Conservation (phyloP, 2,329 filamentous ascomycete species). For the Teratosphaeria destructans region DNA sequence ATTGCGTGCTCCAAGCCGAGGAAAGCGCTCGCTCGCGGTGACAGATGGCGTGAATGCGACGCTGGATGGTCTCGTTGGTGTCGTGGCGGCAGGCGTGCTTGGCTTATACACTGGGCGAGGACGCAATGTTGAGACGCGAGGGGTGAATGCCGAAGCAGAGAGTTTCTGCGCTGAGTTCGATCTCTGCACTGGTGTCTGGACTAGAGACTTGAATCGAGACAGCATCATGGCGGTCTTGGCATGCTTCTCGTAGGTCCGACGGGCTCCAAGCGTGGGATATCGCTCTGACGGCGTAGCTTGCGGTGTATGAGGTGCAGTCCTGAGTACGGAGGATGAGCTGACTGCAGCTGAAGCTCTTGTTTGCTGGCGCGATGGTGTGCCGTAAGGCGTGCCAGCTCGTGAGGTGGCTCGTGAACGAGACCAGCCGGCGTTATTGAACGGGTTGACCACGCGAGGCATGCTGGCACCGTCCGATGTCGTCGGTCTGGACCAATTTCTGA, state of each 20-base stretch:
- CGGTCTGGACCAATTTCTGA: conserved; percentile 11
- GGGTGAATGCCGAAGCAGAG: not conserved
- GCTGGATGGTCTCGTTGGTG: not conserved
- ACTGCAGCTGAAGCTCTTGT: not conserved
- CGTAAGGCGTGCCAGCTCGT: not conserved
- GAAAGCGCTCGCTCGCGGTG: conserved; percentile 4
- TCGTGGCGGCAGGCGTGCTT: not conserved
- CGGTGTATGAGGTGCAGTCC: not conserved
- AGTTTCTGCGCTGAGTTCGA: conserved; percentile 4
- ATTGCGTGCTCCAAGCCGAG: not conserved
- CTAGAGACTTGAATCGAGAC: conserved; percentile 7
- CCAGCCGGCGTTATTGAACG: conserved; percentile 13
- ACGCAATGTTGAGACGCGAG: conserved; percentile 2
- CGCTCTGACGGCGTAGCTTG: conserved; percentile 3
- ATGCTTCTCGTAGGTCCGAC: conserved; percentile 4
- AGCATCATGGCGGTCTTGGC: conserved; percentile 8
- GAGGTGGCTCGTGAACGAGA: conserved; percentile 4
- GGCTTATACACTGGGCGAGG: not conserved
- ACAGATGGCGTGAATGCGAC: not conserved
- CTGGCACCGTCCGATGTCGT: conserved; percentile 21
- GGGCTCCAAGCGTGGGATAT: conserved; percentile 2
- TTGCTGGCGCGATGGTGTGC: not conserved
- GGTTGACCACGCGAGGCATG: conserved; percentile 12
- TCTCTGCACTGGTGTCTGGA: not conserved
- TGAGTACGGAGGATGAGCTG: not conserved